Evolutionary conservation across 2,329 filamentous ascomycete genomes (phyloP).

Genomic region (Epichloe gansuensis): DNA sequence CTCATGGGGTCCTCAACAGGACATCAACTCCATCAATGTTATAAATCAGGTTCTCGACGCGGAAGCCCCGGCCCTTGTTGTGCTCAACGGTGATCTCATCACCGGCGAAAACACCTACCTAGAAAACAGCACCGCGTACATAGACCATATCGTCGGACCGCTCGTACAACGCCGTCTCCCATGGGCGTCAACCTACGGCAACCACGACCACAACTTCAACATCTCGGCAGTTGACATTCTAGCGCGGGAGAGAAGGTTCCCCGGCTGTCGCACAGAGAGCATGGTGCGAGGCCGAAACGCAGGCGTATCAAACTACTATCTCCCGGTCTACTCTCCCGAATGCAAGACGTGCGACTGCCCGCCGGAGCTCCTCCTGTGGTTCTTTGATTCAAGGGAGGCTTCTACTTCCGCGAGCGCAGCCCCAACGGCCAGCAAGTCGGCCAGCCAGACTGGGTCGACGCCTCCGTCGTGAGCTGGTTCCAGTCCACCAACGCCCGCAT

Average conservation of each 20-base stretch:
- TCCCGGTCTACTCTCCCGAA: slow-evolving; percentile 28
- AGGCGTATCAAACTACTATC: slow-evolving; percentile 35
- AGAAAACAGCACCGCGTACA: slow-evolving; percentile 41
- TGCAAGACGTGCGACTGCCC: slow-evolving; percentile 22
- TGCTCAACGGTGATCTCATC: slow-evolving; percentile 61
- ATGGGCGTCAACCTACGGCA: slow-evolving; percentile 61
- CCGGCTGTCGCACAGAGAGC: slow-evolving; percentile 25
- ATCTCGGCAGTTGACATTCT: slow-evolving; percentile 35
- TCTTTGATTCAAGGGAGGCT: slow-evolving; percentile 58
- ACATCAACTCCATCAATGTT: slow-evolving; percentile 43
- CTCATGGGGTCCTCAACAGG: slow-evolving; percentile 36
- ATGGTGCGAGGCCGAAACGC: slow-evolving; percentile 26
- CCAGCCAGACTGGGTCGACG: slow-evolving; percentile 34
- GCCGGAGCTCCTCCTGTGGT: slow-evolving; percentile 49
- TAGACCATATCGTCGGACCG: slow-evolving; percentile 47
- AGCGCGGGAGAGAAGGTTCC: slow-evolving; percentile 26
- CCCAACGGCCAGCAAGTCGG: slow-evolving; percentile 17
- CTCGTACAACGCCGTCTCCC: slow-evolving; percentile 40
- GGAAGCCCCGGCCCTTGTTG: slow-evolving; percentile 47
- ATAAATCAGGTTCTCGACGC: slow-evolving; percentile 45
- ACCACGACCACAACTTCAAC: slow-evolving; percentile 54
- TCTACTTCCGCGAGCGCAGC: slow-evolving; percentile 30
- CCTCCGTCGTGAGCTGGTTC: slow-evolving; percentile 34
- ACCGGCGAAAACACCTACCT: slow-evolving; percentile 51
- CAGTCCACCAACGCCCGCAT: slow-evolving; percentile 20